Evolutionary conservation across 257 asterid genomes (phyloP).

Genomic region (Nemophila menziesii): DNA sequence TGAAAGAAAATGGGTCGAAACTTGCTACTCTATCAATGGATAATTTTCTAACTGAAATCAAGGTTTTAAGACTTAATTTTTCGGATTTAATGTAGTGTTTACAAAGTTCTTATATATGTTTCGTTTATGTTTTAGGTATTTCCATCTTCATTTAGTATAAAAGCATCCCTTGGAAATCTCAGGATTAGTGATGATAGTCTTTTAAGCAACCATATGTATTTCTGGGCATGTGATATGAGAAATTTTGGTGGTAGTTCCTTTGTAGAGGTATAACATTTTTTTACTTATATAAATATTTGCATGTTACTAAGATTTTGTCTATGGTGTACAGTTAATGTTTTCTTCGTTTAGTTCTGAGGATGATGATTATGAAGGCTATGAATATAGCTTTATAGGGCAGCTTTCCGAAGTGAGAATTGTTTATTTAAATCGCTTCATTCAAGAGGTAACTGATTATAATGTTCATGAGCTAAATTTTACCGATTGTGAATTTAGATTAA

Average conservation of each 20-base stretch:
- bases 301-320: background rate
- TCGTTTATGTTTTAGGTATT: slow-evolving; percentile 45
- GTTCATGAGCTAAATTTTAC: slow-evolving; percentile 6
- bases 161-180: slow-evolving; percentile 95
- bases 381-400: slow-evolving; percentile 86
- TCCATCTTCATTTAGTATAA: slow-evolving; percentile 85
- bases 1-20: slow-evolving; percentile 76
- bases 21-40: slow-evolving; percentile 85
- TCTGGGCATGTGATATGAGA: slow-evolving; percentile 99
- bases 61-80: no score
- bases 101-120: background rate
- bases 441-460: slow-evolving; percentile 46
- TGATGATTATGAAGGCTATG: slow-evolving; percentile 88
- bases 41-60: slow-evolving; percentile 74
- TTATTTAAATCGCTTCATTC: slow-evolving; percentile 88
- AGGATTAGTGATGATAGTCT: slow-evolving; percentile 95
- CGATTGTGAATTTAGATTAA: slow-evolving; percentile 6
- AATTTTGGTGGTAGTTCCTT: slow-evolving; percentile 95
- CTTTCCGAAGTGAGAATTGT: slow-evolving; percentile 89
- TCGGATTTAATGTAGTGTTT: background rate
- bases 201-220: slow-evolving; percentile 58
- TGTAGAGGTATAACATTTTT: slow-evolving; percentile 59
- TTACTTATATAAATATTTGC: background rate
- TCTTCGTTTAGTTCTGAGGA: slow-evolving; percentile 74
- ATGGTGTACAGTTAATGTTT: slow-evolving; percentile 56